These are phyloP conservation scores for Colletotrichum lentis DNA, from an alignment of 2,329 filamentous ascomycete species.

Conservation along the genomic window DNA sequence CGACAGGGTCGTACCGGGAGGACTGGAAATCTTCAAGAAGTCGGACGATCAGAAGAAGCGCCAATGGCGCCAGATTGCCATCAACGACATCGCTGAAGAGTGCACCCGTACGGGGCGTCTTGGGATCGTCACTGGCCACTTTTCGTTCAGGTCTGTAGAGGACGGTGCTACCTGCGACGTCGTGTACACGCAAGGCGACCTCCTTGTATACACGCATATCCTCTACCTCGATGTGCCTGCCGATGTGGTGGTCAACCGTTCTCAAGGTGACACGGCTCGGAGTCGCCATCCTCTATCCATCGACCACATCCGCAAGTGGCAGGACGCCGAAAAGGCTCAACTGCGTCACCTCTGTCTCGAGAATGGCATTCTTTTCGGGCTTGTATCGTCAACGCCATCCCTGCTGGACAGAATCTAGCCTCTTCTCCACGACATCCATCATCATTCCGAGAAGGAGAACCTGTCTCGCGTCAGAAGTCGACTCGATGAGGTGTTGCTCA, in stretches of 20 bases:
- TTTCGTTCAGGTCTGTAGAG: conserved; percentile 60
- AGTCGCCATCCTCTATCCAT: conserved; percentile 46
- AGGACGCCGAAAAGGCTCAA: conserved; percentile 53
- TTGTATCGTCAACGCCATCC: conserved; percentile 35
- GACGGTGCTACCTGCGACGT: conserved; percentile 35
- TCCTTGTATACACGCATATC: conserved; percentile 63
- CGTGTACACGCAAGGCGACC: conserved; percentile 57
- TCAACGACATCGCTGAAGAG: conserved; percentile 52
- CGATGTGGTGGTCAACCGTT: conserved; percentile 49
- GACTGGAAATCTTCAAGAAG: conserved; percentile 57
- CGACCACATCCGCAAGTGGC: conserved; percentile 57
- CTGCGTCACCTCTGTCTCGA: conserved; percentile 55
- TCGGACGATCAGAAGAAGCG: conserved; percentile 50
- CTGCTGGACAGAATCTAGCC: conserved; percentile 38
- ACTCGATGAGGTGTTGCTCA: conserved; percentile 48
- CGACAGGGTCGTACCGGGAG: conserved; percentile 52
- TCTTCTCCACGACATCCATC: conserved; percentile 50
- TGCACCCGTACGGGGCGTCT: conserved; percentile 46
- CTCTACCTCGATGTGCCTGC: conserved; percentile 60
- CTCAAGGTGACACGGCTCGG: conserved; percentile 49
- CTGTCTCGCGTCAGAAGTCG: conserved; percentile 41
- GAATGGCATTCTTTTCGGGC: conserved; percentile 57
- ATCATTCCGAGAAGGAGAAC: conserved; percentile 52
- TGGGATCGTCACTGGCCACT: conserved; percentile 64
- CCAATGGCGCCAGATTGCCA: conserved; percentile 54